Base-by-base conservation (phyloP, 2,329 filamentous ascomycete species). In the Ceratocystiopsis minuta region DNA sequence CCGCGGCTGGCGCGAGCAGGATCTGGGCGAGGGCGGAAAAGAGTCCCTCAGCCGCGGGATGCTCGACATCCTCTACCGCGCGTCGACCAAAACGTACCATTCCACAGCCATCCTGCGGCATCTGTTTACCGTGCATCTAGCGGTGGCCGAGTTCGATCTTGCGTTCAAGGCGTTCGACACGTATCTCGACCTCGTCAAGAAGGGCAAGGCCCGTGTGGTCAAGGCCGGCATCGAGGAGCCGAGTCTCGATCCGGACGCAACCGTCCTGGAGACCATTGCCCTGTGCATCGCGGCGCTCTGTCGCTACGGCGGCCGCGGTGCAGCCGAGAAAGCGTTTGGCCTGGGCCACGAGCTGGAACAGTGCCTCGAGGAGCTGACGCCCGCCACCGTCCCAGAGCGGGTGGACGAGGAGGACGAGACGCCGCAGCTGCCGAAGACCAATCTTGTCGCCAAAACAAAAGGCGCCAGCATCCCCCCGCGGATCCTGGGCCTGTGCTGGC, bases 61-160 rank as follows among this genome's bases (percentile, higher is more conserved):
- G 31, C 70, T 98, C 35, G 87, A 90, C 57, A 82, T 86, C 24
- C 67, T 98, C 7, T 98, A 96, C 58, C 80, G 80, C 34, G 84
- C 87, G 17, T 84, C 88, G 9, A 85, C 81, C 11, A 94, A 90
- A 58, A 94, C 87, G 0, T 98, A 90, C 54, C 90, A 98, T 59
- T 98, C 90, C 1, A 93, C 88, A 1, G 66, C 85, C 11, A 82
- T 96, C 47, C 64, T 98, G 28, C 72, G 88, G 44, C 75, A 87
- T 52, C 67, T 98, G 0, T 96, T 96, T 55, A 79, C 76, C 12
- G 80, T 94, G 2, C 90, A 98, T 57, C 67, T 88, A 16, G 74
- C 85, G 3, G 67, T 95, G 16, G 85, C 86, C 10, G 88, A 98
- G 51, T 96, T 95, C 50, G 84, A 94, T 43, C 65, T 96, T 39